phyloP scores from a whole-genome alignment of 2,329 filamentous ascomycete species.

The Dothistroma pini region DNA sequence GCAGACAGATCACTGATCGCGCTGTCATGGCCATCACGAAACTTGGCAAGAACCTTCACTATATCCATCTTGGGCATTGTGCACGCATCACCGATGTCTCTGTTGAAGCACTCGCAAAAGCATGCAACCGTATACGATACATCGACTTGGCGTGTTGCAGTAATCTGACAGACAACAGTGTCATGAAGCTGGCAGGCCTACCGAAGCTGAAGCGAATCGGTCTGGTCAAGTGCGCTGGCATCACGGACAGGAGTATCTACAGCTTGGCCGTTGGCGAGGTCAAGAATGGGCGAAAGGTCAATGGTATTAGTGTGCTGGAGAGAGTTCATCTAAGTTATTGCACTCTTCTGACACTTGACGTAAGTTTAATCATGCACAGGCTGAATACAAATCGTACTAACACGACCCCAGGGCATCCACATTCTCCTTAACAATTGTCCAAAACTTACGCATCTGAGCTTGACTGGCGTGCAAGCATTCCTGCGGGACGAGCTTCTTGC shows the following conservation, averaged over 20 bases:
- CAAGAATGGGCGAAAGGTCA: conserved; percentile 41
- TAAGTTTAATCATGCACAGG: conserved; percentile 44
- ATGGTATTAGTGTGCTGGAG: conserved; percentile 69
- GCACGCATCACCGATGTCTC: conserved; percentile 84
- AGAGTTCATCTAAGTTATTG: conserved; percentile 97
- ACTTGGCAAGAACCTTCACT: conserved; percentile 93
- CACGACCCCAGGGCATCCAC: conserved; percentile 69
- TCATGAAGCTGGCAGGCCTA: conserved; percentile 76
- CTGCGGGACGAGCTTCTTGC: conserved; percentile 76
- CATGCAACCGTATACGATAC: conserved; percentile 91
- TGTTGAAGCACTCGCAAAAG: conserved; percentile 76
- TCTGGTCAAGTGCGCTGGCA: conserved; percentile 85
- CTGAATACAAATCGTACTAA: conserved; percentile 30
- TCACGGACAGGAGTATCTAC: conserved; percentile 85
- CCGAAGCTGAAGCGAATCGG: conserved; percentile 95
- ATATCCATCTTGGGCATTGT: conserved; percentile 93
- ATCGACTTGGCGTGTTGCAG: conserved; percentile 96
- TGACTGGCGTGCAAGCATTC: conserved; percentile 92
- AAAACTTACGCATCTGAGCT: conserved; percentile 85
- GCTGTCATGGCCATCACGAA: conserved; percentile 83
- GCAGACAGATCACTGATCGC: conserved; percentile 83
- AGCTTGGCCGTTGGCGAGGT: conserved; percentile 59
- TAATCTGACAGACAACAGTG: conserved; percentile 80
- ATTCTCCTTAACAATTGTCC: conserved; percentile 85
- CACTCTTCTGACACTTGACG: conserved; percentile 73